These are phyloP conservation scores for Russula sp. DNA, from an alignment of 768 basidiomycete species.

Conservation along the genomic window DNA sequence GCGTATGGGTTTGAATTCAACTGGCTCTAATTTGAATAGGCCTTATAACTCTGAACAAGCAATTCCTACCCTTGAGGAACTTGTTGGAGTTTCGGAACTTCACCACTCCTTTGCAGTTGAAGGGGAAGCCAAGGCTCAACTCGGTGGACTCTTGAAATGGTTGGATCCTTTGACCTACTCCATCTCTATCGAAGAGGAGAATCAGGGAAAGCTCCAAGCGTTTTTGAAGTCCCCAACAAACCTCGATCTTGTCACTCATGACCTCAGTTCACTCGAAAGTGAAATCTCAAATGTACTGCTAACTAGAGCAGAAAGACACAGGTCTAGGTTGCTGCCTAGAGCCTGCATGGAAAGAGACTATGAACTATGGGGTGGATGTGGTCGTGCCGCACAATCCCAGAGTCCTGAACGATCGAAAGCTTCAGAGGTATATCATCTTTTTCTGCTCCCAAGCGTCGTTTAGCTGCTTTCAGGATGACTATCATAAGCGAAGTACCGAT, in stretches of 20 bases:
- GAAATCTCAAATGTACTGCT: constrained; percentile 2
- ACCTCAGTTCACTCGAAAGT: not conserved
- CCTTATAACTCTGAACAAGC: constrained; percentile 10
- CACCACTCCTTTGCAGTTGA: not conserved
- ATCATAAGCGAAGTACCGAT: not conserved
- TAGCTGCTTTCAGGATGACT: not conserved
- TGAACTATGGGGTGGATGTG: not conserved
- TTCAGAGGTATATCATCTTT: constrained; percentile 1
- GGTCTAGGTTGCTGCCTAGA: not conserved
- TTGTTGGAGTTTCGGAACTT: constrained; percentile 8
- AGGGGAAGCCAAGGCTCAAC: not conserved
- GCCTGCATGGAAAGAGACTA: not conserved
- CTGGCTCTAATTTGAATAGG: not conserved
- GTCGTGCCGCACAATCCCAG: not conserved
- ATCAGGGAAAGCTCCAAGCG: not conserved
- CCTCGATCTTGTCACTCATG: not conserved
- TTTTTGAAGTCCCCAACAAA: not conserved
- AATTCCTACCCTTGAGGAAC: constrained; percentile 11
- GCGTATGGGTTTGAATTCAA: not conserved
- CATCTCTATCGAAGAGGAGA: constrained; percentile 5
- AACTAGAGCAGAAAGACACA: constrained; percentile 9
- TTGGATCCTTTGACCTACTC: not conserved
- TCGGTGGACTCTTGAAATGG: not conserved
- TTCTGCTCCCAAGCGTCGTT: not conserved
- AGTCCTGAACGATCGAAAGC: not conserved